Evolutionary conservation across 2,329 filamentous ascomycete species (phyloP), one percentile per base, ranked within the genome.

Genomic region (Aulographum hederae): DNA sequence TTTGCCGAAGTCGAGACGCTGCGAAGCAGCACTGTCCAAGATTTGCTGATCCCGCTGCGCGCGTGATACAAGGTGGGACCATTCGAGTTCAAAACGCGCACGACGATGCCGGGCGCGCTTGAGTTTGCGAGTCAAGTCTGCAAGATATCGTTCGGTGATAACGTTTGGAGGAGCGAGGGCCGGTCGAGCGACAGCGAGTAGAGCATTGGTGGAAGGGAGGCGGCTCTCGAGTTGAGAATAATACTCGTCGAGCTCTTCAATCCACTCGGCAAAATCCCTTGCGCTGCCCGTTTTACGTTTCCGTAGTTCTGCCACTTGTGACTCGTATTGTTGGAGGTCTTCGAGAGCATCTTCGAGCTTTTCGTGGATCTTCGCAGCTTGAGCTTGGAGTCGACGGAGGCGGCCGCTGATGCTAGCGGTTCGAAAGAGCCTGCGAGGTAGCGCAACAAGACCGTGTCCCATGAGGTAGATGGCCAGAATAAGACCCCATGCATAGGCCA

Each of bases 401-500:
- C 75, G 68, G 30, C 70, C 71, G 40, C 74, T 78, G 28, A 85
- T 70, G 46, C 74, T 82, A 19, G 84, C 77, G 46, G 81, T 78
- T 36, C 77, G 72, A 45, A 89, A 77, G 12, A 98, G 60, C 23
- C 69, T 70, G 40, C 86, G 67, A 1, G 89, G 89, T 35, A 98
- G 78, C 2, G 85, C 78, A 19, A 98, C 89, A 17, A 98, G 63
- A 5, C 89, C 89, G 52, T 98, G 89, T 5, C 89, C 89, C 86
- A 98, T 95, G 26, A 98, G 65, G 47, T 93, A 95, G 38, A 98
- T 93, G 28, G 85, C 89, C 32, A 95, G 64, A 4, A 86, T 65
- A 43, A 98, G 58, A 44, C 85, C 84, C 78, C 85, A 95, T 37
- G 82, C 81, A 53, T 98, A 98, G 23, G 86, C 80, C 37, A 95